Conservation (phyloP, 2,329 filamentous ascomycete species). For the Thelonectria blattea region DNA sequence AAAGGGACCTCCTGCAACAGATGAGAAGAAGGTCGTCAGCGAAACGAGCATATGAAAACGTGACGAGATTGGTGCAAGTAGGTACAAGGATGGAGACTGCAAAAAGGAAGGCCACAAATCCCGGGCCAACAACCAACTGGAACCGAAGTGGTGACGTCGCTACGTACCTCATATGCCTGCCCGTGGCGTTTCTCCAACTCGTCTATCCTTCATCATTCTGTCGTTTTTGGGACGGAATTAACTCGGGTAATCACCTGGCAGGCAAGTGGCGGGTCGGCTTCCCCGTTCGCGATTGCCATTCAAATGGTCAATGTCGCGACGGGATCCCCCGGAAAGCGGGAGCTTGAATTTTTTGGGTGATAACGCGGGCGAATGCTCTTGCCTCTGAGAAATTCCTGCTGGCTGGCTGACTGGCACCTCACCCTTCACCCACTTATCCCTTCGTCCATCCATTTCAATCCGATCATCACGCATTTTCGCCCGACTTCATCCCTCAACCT, state of each 20-base stretch:
- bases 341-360: constrained; percentile 14
- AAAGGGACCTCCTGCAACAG: background rate
- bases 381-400: constrained; percentile 17
- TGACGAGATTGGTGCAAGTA: background rate
- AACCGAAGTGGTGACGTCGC: constrained; percentile 38
- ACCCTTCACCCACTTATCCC: constrained; percentile 14
- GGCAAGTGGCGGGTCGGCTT: constrained; percentile 12
- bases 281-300: constrained; percentile 12
- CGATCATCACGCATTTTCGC: background rate
- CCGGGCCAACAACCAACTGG: constrained; percentile 5
- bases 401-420: background rate
- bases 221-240: no score
- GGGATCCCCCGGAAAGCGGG: constrained; percentile 13
- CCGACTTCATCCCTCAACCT: background rate
- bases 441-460: constrained; percentile 7
- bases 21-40: constrained; percentile 22
- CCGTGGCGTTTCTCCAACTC: no score
- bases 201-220: no score
- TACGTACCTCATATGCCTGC: constrained; percentile 1
- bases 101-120: constrained; percentile 26
- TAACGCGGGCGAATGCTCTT: constrained; percentile 9
- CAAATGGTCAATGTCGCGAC: constrained; percentile 17
- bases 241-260: constrained; percentile 11
- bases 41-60: constrained; percentile 20
- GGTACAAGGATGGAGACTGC: background rate